Evolutionary conservation across 179 eudicot genomes (phyloP).

Genomic region (Pouteria campechiana): DNA sequence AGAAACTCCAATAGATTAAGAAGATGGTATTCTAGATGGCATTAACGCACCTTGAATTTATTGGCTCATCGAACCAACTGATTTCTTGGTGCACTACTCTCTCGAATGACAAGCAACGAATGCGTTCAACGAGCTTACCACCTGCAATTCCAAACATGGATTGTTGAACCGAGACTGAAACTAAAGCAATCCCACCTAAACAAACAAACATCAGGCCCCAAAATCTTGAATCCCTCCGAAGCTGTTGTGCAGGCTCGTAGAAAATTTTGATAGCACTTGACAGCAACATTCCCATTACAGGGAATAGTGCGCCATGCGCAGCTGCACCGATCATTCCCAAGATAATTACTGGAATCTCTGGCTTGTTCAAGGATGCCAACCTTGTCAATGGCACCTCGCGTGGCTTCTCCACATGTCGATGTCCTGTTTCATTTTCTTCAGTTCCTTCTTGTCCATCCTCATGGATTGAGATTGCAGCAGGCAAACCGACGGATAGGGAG

Average conservation of each 20-base stretch:
- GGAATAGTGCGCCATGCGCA: conserved; percentile 48
- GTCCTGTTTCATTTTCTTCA: conserved; percentile 7
- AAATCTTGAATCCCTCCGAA: conserved; percentile 34
- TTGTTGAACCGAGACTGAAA: conserved; percentile 44
- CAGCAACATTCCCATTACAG: conserved; percentile 47
- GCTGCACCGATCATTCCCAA: conserved; percentile 57
- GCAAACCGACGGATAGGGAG: conserved; percentile 17
- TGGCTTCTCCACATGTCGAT: conserved; percentile 8
- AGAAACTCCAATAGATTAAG: no score
- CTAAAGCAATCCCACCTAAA: conserved; percentile 23
- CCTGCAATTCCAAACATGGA: conserved; percentile 69
- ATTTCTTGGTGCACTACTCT: conserved; percentile 77
- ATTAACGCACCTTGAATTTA: conserved; percentile 52
- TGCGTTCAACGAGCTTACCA: conserved; percentile 48
- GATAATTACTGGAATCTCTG: conserved; percentile 49
- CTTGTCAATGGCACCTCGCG: conserved; percentile 30
- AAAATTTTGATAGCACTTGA: conserved; percentile 57
- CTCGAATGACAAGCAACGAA: conserved; percentile 50
- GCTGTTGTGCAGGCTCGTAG: conserved; percentile 37
- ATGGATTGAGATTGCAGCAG: conserved; percentile 22
- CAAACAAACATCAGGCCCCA: conserved; percentile 47
- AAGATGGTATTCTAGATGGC: no score
- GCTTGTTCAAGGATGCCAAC: conserved; percentile 47
- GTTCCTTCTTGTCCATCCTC: conserved; percentile 2
- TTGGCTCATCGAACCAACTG: conserved; percentile 83